Evolutionary conservation across 1,284 basidiomycete species (phyloP).

Genomic region (Leccinum ponderosum): DNA sequence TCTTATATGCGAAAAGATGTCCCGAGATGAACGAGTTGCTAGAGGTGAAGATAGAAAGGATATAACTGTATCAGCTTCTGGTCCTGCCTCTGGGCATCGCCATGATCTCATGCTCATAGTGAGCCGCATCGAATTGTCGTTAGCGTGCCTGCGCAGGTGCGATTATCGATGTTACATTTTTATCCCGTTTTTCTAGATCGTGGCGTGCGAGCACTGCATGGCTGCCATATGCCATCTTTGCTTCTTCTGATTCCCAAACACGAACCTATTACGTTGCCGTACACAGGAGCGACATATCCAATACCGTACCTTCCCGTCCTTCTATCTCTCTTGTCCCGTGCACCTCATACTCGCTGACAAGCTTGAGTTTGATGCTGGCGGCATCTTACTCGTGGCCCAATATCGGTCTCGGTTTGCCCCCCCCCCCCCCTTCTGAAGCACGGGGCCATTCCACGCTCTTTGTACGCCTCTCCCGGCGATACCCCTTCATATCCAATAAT

Average conservation of each 20-base stretch:
- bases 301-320: conserved; percentile 3
- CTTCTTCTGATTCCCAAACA: conserved; percentile 18
- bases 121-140: conserved; percentile 3
- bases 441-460: conserved; percentile 11
- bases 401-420: conserved; percentile 8
- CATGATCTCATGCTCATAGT: conserved; percentile 13
- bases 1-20: conserved; percentile 84
- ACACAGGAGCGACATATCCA: conserved; percentile 10
- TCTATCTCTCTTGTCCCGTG: conserved; percentile 11
- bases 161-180: conserved; percentile 20
- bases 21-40: conserved; percentile 56
- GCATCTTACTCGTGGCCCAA: neutral
- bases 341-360: conserved; percentile 11
- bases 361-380: conserved; percentile 20
- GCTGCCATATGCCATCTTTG: conserved; percentile 25
- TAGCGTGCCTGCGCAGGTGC: conserved; percentile 14
- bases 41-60: conserved; percentile 65
- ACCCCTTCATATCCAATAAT: conserved; percentile 28
- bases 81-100: conserved; percentile 28
- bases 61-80: conserved; percentile 48
- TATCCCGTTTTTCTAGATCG: conserved; percentile 6
- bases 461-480: conserved; percentile 8
- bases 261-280: conserved; percentile 24
- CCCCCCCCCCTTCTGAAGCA: conserved; percentile 6
- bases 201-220: conserved; percentile 19